phyloP scores from a whole-genome alignment of 2,329 filamentous ascomycete genomes.

The Metarhizium rileyi region DNA sequence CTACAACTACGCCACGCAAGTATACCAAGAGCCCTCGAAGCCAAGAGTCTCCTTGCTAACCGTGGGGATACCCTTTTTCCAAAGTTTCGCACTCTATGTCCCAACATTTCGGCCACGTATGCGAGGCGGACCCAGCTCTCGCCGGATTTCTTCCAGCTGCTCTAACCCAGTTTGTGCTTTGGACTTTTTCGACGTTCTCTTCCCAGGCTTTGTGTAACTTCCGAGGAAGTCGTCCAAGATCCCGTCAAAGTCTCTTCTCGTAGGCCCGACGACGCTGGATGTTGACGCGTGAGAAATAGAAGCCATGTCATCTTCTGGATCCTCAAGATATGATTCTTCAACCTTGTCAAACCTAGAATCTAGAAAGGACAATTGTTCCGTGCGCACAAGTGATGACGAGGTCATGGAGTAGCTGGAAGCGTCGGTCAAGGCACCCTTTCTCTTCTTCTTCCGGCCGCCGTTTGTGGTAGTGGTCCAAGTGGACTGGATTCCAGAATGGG shows the following conservation, averaged over 20 bases:
- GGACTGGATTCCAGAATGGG: constrained; percentile 56
- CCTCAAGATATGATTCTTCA: constrained; percentile 61
- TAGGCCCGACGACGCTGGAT: constrained; percentile 57
- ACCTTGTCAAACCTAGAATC: constrained; percentile 89
- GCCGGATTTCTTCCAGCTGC: constrained; percentile 83
- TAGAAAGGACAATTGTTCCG: constrained; percentile 74
- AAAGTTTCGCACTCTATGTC: not conserved
- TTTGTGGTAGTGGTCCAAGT: constrained; percentile 67
- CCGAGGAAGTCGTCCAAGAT: constrained; percentile 92
- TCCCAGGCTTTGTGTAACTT: constrained; percentile 59
- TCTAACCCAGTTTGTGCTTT: constrained; percentile 73
- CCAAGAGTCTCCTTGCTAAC: too few relatives aligned
- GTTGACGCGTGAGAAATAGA: constrained; percentile 53
- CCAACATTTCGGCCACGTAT: constrained; percentile 28
- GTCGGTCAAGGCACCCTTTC: constrained; percentile 85
- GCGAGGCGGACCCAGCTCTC: constrained; percentile 67
- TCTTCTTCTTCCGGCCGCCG: constrained; percentile 80
- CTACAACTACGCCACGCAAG: too few relatives aligned
- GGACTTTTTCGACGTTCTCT: constrained; percentile 68
- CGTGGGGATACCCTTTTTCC: constrained; percentile 2
- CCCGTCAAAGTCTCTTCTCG: constrained; percentile 71
- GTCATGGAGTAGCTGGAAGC: constrained; percentile 87
- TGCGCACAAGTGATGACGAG: constrained; percentile 76
- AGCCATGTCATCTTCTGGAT: constrained; percentile 38
- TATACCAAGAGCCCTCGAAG: too few relatives aligned